Conservation (phyloP, 2,329 filamentous ascomycete species). For the Hypoxylon rubiginosum region DNA sequence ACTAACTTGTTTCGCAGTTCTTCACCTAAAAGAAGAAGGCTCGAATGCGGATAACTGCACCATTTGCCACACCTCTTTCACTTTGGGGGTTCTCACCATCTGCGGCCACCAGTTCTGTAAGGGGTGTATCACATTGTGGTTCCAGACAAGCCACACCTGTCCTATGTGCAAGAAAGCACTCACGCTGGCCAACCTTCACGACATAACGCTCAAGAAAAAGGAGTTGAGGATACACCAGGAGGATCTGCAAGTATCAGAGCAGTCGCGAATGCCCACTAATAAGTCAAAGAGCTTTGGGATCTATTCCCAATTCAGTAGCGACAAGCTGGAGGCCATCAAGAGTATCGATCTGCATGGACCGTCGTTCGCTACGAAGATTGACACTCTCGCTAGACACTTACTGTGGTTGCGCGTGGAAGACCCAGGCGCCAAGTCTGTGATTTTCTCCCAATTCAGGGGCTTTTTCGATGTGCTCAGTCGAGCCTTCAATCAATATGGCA, state of each 20-base stretch:
- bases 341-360: slow-evolving; percentile 79
- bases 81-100: slow-evolving; percentile 83
- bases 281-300: slow-evolving; percentile 65
- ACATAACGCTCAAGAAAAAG: slow-evolving; percentile 86
- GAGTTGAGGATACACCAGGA: slow-evolving; percentile 75
- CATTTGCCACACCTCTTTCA: slow-evolving; percentile 85
- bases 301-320: slow-evolving; percentile 81
- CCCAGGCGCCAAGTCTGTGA: slow-evolving; percentile 87
- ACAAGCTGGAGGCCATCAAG: slow-evolving; percentile 83
- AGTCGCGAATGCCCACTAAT: slow-evolving; percentile 5
- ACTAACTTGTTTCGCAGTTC: slow-evolving; percentile 56
- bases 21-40: slow-evolving; percentile 69
- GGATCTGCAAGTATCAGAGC: background rate
- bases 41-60: slow-evolving; percentile 79
- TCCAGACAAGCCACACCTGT: slow-evolving; percentile 78
- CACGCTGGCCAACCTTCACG: slow-evolving; percentile 77
- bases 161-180: slow-evolving; percentile 85
- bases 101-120: slow-evolving; percentile 96
- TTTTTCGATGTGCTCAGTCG: slow-evolving; percentile 81
- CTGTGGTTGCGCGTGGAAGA: slow-evolving; percentile 88
- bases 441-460: slow-evolving; percentile 81
- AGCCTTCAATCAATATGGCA: slow-evolving; percentile 79
- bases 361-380: slow-evolving; percentile 91
- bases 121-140: slow-evolving; percentile 87
- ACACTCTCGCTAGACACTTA: slow-evolving; percentile 84